Base-by-base conservation (phyloP, 2,329 filamentous ascomycete species). In the Claviceps pazoutovae region DNA sequence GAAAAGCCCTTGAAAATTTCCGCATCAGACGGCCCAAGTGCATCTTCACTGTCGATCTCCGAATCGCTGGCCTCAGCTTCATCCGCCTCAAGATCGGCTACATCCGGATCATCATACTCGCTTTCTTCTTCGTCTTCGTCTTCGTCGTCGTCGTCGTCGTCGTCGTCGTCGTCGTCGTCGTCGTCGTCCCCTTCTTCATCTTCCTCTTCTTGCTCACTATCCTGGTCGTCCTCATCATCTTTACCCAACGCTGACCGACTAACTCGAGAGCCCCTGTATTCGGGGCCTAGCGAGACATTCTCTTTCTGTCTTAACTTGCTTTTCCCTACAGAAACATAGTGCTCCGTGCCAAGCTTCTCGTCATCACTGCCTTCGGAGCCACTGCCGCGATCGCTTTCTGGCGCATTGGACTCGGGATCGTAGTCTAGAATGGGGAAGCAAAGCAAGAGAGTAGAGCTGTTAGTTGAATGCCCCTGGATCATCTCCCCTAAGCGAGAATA, bases 291-390 rank as follows among this genome's bases (percentile, higher is more conserved):
- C 0, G 79, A 70, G 17, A 83, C 68, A 23, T 76, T 75, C 37
- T 88, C 82, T 53, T 81, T 81, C 62, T 87, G 83, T 57, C 88
- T 82, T 58, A 96, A 72, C 64, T 86, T 91, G 70, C 85, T 93
- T 73, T 90, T 93, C 19, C 83, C 85, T 36, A 95, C 87, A 50
- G 76, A 68, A 44, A 86, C 78, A 64, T 97, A 97, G 65, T 97
- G 91, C 61, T 95, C 91, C 36, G 90, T 85, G 19, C 85, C 88
- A 11, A 75, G 74, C 54, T 78, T 68, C 47, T 74, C 74, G 30
- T 75, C 70, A 5, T 68, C 71, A 59, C 73, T 74, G 16, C 67
- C 71, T 17, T 70, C 71, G 56, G 70, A 75, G 34, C 67, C 74
- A 45, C 74, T 79, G 49, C 72, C 76, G 14, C 66, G 73, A 44